Evolutionary conservation across 768 basidiomycete genomes (phyloP).

Genomic region (Mycena kentingensis): DNA sequence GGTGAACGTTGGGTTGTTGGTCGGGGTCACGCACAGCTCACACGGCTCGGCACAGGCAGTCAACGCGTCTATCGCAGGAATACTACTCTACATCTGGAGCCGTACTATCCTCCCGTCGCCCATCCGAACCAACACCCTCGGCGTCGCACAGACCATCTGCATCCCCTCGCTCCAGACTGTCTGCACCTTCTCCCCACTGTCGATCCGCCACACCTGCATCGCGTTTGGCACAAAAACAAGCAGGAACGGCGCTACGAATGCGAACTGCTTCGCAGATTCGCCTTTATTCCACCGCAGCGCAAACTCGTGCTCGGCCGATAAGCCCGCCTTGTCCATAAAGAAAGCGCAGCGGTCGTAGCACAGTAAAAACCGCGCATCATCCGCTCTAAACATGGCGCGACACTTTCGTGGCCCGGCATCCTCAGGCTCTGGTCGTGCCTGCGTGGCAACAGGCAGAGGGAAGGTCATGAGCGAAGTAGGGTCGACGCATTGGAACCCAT

Average conservation of each 20-base stretch:
- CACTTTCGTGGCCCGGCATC: constrained; percentile 6
- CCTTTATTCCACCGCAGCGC: constrained; percentile 17
- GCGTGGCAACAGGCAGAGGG: constrained; percentile 14
- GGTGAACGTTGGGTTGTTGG: no score
- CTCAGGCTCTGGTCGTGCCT: background rate
- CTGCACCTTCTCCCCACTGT: constrained; percentile 13
- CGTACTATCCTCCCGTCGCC: constrained; percentile 17
- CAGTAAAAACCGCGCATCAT: constrained; percentile 13
- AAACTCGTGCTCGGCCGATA: constrained; percentile 14
- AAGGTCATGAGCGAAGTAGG: constrained; percentile 17
- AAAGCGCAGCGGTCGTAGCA: constrained; percentile 23
- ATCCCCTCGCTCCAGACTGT: constrained; percentile 11
- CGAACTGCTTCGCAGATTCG: constrained; percentile 17
- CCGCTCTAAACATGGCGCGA: constrained; percentile 21
- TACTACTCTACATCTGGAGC: no score
- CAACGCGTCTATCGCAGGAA: no score
- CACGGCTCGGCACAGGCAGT: no score
- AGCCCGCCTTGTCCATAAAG: constrained; percentile 20
- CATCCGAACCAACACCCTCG: constrained; percentile 15
- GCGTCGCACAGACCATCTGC: constrained; percentile 7
- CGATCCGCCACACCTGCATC: constrained; percentile 17
- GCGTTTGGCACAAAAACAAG: constrained; percentile 8
- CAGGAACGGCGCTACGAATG: constrained; percentile 13
- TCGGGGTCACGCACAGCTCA: no score
- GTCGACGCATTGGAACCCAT: constrained; percentile 21